Percentiles rank a stretch among this genome's conserved stretches.
These are phyloP conservation scores for Magnolia sinica DNA, from an alignment of 164 flowering plant species.

Conservation along the genomic window DNA sequence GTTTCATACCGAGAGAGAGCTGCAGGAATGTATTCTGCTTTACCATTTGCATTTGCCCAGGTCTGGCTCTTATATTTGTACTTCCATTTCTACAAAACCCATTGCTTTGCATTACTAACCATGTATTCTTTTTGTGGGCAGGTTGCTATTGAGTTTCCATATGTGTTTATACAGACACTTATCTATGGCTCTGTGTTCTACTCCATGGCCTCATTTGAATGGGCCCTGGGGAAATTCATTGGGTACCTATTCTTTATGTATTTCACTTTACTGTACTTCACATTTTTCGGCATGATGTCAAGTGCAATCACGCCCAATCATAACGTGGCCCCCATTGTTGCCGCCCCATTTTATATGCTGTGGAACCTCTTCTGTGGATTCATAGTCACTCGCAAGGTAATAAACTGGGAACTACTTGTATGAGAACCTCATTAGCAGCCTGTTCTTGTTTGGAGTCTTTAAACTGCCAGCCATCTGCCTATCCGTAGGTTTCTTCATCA, in stretches of 20 bases:
- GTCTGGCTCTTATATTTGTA: constrained; percentile 25
- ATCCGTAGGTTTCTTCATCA: background rate
- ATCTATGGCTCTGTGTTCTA: constrained; percentile 78
- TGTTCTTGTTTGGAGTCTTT: background rate
- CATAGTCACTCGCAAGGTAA: constrained; percentile 92
- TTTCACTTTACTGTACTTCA: constrained; percentile 88
- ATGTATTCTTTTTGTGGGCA: constrained; percentile 27
- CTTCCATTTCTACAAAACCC: background rate
- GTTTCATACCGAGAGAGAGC: constrained; percentile 98
- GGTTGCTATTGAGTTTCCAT: constrained; percentile 96
- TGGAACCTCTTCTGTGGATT: constrained; percentile 99
- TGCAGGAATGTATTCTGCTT: constrained; percentile 93
- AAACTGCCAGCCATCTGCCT: background rate
- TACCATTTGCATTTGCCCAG: constrained; percentile 97
- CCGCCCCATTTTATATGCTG: constrained; percentile 94
- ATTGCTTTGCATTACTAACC: background rate
- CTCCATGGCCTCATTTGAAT: constrained; percentile 84
- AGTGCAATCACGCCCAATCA: constrained; percentile 96
- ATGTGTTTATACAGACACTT: constrained; percentile 76
- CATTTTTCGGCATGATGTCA: constrained; percentile 96
- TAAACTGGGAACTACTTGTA: background rate
- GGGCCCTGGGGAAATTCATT: constrained; percentile 60
- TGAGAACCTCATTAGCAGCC: background rate
- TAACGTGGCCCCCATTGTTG: constrained; percentile 77
- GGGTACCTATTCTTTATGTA: constrained; percentile 90